Base-by-base conservation (phyloP, 2,329 filamentous ascomycete species). In the Zalaria sp. region DNA sequence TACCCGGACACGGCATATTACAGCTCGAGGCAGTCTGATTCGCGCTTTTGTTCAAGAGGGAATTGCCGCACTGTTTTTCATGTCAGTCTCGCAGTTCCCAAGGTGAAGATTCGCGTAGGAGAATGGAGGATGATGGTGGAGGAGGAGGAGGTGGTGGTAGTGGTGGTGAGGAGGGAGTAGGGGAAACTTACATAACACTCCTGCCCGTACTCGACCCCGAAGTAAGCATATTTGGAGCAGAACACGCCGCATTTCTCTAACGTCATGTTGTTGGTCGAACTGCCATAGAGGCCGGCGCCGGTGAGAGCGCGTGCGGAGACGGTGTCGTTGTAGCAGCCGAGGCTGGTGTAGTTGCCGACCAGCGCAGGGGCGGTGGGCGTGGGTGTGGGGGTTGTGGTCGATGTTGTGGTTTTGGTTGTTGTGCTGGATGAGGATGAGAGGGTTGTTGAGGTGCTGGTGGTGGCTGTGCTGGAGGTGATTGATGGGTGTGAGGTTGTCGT, bases 1-100 rank as follows among this genome's bases (percentile, higher is more conserved):
- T 49, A 28, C 50, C 53, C 3, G 47, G 41, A 35, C 56, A 59
- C 3, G 44, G 34, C 48, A 53, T 53, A 10, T 38, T 47, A 40
- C 56, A 18, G 18, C 18, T 18, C 18, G 18, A 18, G 18, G 18
- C 18, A 18, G 18, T 18, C 18, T 18, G 18, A 18, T 18, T 18
- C 18, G 18, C 18, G 18, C 18, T 18, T 18, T 18, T 18, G 18
- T 18, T 18, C 18, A 18, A 18, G 18, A 18, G 18, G 18, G 18
- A 18, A 18, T 18, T 18, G 18, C 18, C 18, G 18, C 18, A 18
- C 18, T 18, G 18, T 18, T 18, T 18, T 18, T 18, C 18, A 18
- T 18, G 18, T 18, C 18, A 18, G 18, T 18, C 18, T 18, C 18
- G 18, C 18, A 18, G 18, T 18, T 18, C 18, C 18, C 18, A 18